Evolutionary conservation across 768 basidiomycete genomes (phyloP), one percentile per base, ranked within the genome.

Genomic region (Boletellus sp.): DNA sequence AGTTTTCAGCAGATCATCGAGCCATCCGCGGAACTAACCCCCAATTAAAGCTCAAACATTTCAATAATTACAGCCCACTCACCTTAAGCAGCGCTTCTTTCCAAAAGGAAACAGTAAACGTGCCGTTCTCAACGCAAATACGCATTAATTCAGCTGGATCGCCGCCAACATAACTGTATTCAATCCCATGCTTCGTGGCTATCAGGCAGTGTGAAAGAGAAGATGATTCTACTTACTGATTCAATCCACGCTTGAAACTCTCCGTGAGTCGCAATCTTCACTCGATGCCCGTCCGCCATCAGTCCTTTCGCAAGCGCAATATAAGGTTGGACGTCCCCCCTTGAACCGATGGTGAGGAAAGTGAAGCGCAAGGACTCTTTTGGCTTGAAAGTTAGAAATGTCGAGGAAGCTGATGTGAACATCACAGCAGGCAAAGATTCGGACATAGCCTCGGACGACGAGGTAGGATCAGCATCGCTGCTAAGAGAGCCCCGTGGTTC

Each of bases 81-180:
- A 90, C 93, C 81, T 93, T 96, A 53, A 81, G 74, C 33, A 98
- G 66, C 11, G 84, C 87, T 64, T 99, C 96, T 67, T 87, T 94
- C 66, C 97, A 71, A 70, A 98, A 98, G 0, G 93, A 83, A 33
- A 98, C 87, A 0, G 95, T 96, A 64, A 97, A 99, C 50, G 87
- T 96, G 53, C 96, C 96, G 69, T 99, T 97, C 70, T 97, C 95
- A 31, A 98, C 87, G 66, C 94, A 98, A 55, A 99, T 92, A 45
- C 90, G 81, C 94, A 98, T 94, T 36, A 99, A 73, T 68, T 98
- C 95, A 1, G 96, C 94, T 10, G 95, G 95, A 68, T 98, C 96
- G 23, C 95, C 95, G 11, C 96, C 95, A 37, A 98, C 94, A 56
- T 80, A 87, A 11, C 87, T 87, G 66, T 88, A 97, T 62, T 94